Conservation (phyloP, 768 basidiomycete genomes). For the Thelephora ganbajun region DNA sequence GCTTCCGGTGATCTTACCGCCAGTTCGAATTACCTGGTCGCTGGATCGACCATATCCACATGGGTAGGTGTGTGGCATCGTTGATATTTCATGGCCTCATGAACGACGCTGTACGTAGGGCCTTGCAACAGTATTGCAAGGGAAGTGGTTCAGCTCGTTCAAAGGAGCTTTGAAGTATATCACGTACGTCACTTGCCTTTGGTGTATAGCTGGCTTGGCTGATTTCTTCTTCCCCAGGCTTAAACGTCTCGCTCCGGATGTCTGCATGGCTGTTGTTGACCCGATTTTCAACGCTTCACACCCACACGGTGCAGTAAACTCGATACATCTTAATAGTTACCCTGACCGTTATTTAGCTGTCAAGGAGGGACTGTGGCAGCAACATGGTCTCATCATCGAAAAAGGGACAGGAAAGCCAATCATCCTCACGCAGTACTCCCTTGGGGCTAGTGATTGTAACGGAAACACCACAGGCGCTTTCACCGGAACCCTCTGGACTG, state of each 20-base stretch:
- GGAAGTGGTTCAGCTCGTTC: constrained; percentile 24
- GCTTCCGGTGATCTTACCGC: no score
- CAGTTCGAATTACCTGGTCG: no score
- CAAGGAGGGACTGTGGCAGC: constrained; percentile 27
- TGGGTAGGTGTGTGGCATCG: no score
- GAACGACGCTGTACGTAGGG: constrained; percentile 17
- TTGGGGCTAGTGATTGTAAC: neutral
- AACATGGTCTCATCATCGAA: neutral
- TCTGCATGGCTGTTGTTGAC: constrained; percentile 16
- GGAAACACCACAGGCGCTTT: constrained; percentile 35
- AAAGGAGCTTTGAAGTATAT: constrained; percentile 31
- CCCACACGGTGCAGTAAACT: constrained; percentile 25
- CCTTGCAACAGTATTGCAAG: constrained; percentile 26
- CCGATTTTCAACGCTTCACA: constrained; percentile 35
- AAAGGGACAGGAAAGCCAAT: neutral
- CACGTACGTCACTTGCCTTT: constrained; percentile 12
- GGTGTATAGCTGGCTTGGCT: constrained; percentile 1
- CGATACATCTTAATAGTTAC: no score
- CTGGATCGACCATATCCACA: no score
- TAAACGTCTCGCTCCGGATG: constrained; percentile 29
- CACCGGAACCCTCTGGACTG: constrained; percentile 34
- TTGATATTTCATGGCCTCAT: no score
- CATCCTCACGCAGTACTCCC: neutral
- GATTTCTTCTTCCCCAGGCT: no score
- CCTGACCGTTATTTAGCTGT: constrained; percentile 12